phyloP scores from a whole-genome alignment of 768 basidiomycete species.

The Baorangia bicolor region DNA sequence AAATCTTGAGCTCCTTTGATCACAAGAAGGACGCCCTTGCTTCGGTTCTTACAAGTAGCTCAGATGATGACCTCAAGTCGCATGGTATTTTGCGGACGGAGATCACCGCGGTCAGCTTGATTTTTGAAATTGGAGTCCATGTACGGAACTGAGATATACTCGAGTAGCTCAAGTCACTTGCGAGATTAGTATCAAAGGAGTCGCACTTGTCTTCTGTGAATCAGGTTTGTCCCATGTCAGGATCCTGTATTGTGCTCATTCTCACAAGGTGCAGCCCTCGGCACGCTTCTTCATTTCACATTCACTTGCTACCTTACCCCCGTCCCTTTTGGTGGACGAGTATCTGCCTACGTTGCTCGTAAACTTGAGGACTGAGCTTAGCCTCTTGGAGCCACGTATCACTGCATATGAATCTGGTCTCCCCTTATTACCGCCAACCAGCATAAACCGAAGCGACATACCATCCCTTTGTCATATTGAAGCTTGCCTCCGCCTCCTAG shows the following conservation, averaged over 20 bases:
- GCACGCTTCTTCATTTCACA: conserved; percentile 53
- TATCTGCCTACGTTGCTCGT: conserved; percentile 33
- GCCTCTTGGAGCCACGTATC: conserved; percentile 39
- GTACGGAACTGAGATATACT: conserved; percentile 5
- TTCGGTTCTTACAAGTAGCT: conserved; percentile 35
- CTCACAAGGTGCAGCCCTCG: conserved; percentile 42
- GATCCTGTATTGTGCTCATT: neutral
- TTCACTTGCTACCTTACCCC: conserved; percentile 48
- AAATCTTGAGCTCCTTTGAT: conserved; percentile 36
- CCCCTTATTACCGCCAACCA: conserved; percentile 34
- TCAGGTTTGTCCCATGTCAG: conserved; percentile 16
- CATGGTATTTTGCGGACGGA: conserved; percentile 60
- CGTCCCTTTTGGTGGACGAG: conserved; percentile 38
- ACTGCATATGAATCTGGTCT: conserved; percentile 42
- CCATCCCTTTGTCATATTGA: conserved; percentile 49
- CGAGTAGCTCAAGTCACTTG: conserved; percentile 36
- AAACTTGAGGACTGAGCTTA: conserved; percentile 38
- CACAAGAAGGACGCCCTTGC: conserved; percentile 49
- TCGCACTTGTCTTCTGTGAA: conserved; percentile 24
- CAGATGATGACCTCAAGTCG: conserved; percentile 47
- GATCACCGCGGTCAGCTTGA: conserved; percentile 45
- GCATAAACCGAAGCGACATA: conserved; percentile 15
- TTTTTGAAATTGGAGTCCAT: neutral
- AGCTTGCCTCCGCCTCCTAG: conserved; percentile 58
- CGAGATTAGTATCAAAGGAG: conserved; percentile 36